phyloP scores from a whole-genome alignment of 177 flowering plant genomes.

The Tripterygium wilfordii region DNA sequence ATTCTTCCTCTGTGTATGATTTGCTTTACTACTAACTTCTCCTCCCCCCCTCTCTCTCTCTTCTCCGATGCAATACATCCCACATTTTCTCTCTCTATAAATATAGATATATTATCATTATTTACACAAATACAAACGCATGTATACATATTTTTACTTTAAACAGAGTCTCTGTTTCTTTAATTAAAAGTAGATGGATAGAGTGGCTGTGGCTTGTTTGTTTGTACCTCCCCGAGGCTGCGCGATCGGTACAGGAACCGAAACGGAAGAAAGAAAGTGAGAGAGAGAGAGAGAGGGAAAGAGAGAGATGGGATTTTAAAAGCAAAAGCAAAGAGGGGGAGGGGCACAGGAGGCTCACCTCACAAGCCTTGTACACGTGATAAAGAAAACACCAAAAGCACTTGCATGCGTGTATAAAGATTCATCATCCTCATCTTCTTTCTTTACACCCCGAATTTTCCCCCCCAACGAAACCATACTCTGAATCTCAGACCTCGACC shows the following conservation, averaged over 20 bases:
- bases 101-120: not conserved
- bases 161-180: too few species aligned
- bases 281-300: conserved; percentile 7
- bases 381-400: conserved; percentile 61
- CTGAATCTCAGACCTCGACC: too few species aligned
- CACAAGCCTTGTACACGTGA: conserved; percentile 74
- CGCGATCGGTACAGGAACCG: conserved; percentile 24
- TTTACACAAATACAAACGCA: not conserved
- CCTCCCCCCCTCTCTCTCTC: too few species aligned
- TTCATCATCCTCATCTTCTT: conserved; percentile 37
- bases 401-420: conserved; percentile 76
- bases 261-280: conserved; percentile 10
- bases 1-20: conserved; percentile 54
- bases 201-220: too few species aligned
- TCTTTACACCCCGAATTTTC: conserved; percentile 14
- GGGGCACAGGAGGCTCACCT: conserved; percentile 12
- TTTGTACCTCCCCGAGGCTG: conserved; percentile 39
- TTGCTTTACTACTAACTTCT: too few species aligned
- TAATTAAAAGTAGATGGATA: too few species aligned
- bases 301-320: not conserved
- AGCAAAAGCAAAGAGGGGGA: conserved; percentile 3
- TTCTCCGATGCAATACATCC: too few species aligned
- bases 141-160: too few species aligned
- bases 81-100: too few species aligned
- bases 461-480: too few species aligned